Evolutionary conservation across 2,329 filamentous ascomycete species (phyloP).

Genomic region (Sporothrix curviconia): DNA sequence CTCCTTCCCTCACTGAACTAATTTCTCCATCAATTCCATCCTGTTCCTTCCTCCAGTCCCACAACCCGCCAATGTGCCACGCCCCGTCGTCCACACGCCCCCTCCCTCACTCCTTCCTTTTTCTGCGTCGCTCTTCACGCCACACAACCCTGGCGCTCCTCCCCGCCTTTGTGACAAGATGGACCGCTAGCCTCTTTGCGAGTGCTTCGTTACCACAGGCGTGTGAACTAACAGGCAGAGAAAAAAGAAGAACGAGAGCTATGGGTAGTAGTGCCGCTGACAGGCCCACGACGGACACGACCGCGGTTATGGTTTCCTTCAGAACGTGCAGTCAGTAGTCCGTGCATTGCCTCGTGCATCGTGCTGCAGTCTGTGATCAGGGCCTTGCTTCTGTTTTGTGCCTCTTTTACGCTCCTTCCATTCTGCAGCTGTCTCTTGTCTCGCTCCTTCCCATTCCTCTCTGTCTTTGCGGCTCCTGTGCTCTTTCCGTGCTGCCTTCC

Average conservation of each 20-base stretch:
- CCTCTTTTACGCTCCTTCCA: background rate
- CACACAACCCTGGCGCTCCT: background rate
- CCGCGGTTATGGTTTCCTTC: too few species aligned
- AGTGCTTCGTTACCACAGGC: background rate
- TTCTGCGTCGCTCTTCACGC: background rate
- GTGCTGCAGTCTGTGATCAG: too few species aligned
- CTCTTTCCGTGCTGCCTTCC: background rate
- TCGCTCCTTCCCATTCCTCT: background rate
- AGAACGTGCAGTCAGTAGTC: too few species aligned
- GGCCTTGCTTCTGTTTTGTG: background rate
- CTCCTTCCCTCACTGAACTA: background rate
- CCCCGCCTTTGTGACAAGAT: slow-evolving; percentile 5
- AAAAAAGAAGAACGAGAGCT: background rate
- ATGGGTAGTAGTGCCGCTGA: background rate
- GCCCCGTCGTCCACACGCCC: slow-evolving; percentile 1
- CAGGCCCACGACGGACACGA: background rate
- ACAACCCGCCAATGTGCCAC: slow-evolving; percentile 3
- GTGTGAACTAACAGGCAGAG: background rate
- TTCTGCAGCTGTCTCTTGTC: background rate
- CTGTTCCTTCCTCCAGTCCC: background rate
- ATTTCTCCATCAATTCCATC: slow-evolving; percentile 8
- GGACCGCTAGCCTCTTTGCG: background rate
- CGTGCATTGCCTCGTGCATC: too few species aligned
- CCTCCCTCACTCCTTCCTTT: slow-evolving; percentile 2
- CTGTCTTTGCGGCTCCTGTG: background rate